These are phyloP conservation scores for Dioszegia crocea DNA, from an alignment of 768 basidiomycete species.

Conservation along the genomic window DNA sequence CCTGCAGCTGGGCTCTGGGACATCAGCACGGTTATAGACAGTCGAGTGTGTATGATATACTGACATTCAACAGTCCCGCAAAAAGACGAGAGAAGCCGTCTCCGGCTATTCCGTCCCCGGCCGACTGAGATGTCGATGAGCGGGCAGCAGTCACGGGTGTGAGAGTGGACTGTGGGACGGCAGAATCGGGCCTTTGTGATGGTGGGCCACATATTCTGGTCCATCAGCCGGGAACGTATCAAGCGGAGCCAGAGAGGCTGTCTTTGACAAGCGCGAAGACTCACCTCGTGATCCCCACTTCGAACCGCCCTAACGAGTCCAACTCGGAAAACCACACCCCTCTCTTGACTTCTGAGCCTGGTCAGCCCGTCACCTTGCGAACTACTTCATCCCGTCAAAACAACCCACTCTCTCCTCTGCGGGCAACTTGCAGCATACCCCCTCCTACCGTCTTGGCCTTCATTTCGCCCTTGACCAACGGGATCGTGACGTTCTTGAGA, in stretches of 20 bases:
- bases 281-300: conserved; percentile 23
- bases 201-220: conserved; percentile 39
- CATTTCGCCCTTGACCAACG: conserved; percentile 38
- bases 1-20: background rate
- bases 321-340: conserved; percentile 39
- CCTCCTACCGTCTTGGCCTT: conserved; percentile 26
- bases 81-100: conserved; percentile 36
- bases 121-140: background rate
- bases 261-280: background rate
- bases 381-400: background rate
- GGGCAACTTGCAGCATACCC: conserved; percentile 31
- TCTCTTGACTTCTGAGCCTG: conserved; percentile 15
- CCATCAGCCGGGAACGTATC: background rate
- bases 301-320: conserved; percentile 24
- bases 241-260: too few relatives aligned
- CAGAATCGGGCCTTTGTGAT: background rate
- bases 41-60: background rate
- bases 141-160: conserved; percentile 1
- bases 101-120: background rate
- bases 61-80: conserved; percentile 26
- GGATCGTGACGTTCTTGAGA: conserved; percentile 31
- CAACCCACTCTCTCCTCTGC: conserved; percentile 37
- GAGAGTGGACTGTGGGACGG: background rate
- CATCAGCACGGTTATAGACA: background rate
- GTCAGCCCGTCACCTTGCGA: background rate